Evolutionary conservation across 2,329 filamentous ascomycete species (phyloP), one percentile per base, ranked within the genome.

Genomic region (Talaromyces rugulosus): DNA sequence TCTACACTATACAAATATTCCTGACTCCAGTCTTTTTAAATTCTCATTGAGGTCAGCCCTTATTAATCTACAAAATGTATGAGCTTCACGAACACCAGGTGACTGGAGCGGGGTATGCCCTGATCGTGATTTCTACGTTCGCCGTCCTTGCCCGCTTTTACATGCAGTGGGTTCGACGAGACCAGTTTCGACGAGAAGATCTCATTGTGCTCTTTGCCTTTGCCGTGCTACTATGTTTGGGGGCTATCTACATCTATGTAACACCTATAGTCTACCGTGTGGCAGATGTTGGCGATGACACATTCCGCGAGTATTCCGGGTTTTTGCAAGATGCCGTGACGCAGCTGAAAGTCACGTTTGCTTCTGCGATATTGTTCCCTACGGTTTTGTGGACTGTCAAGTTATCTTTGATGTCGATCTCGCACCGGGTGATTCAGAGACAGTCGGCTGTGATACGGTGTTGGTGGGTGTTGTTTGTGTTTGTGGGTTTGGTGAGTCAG

Each of bases 381-480:
- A 64, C 71, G 14, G 72, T 71, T 23, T 68, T 79, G 9, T 79
- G 75, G 75, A 67, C 74, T 30, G 72, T 78, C 52, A 79, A 80
- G 62, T 71, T 77, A 14, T 75, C 73, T 3, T 66, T 80, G 50
- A 67, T 80, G 56, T 68, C 72, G 8, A 69, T 79, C 54, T 79
- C 78, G 62, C 74, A 72, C 51, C 71, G 72, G 23, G 63, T 79
- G 27, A 62, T 78, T 58, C 63, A 62, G 12, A 73, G 74, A 5
- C 66, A 76, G 11, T 67, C 64, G 3, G 62, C 68, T 3, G 74
- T 76, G 47, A 66, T 69, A 16, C 71, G 66, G 33, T 64, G 74
- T 42, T 79, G 76, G 77, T 75, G 73, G 74, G 66, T 58, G 6
- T 69, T 77, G 1, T n/a, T 75, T 28, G 62, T 66, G 1, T 76